phyloP scores from a whole-genome alignment of 331 rosid species.

The Malus hybrid region DNA sequence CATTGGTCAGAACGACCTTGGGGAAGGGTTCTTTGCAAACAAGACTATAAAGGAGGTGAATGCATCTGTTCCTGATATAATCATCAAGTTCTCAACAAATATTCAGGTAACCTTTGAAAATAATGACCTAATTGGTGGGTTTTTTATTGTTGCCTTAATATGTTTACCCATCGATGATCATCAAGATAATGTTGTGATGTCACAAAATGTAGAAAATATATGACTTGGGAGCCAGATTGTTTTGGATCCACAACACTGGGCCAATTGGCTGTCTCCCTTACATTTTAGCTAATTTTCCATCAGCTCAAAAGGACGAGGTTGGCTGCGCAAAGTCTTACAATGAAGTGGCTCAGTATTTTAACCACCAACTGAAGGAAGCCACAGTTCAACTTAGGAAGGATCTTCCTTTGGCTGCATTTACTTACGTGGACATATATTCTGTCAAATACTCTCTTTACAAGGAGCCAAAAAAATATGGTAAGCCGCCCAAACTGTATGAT shows the following conservation, averaged over 20 bases:
- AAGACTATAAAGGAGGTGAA: too few relatives aligned
- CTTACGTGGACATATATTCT: constrained; percentile 42
- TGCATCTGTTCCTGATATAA: too few relatives aligned
- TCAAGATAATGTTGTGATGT: too few relatives aligned
- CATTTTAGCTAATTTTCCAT: constrained; percentile 10
- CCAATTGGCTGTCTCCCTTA: constrained; percentile 47
- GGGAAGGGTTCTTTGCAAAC: too few relatives aligned
- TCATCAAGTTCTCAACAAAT: too few relatives aligned
- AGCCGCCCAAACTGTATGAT: background rate
- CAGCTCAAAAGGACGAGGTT: constrained; percentile 18
- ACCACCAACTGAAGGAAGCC: constrained; percentile 31
- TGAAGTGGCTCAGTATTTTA: constrained; percentile 37
- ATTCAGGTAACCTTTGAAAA: too few relatives aligned
- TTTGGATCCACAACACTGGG: constrained; percentile 61
- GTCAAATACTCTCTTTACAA: constrained; percentile 32
- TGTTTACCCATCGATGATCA: too few relatives aligned
- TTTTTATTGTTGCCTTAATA: too few relatives aligned
- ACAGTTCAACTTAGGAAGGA: constrained; percentile 26
- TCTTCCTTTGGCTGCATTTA: constrained; percentile 41
- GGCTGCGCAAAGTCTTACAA: constrained; percentile 44
- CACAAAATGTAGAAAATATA: background rate
- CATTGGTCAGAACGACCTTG: too few relatives aligned
- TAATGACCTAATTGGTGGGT: too few relatives aligned
- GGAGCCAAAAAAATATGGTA: constrained; percentile 33
- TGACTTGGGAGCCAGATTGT: constrained; percentile 18